Conservation (phyloP, 208 protist genomes). For the Acanthamoeba sp. region DNA sequence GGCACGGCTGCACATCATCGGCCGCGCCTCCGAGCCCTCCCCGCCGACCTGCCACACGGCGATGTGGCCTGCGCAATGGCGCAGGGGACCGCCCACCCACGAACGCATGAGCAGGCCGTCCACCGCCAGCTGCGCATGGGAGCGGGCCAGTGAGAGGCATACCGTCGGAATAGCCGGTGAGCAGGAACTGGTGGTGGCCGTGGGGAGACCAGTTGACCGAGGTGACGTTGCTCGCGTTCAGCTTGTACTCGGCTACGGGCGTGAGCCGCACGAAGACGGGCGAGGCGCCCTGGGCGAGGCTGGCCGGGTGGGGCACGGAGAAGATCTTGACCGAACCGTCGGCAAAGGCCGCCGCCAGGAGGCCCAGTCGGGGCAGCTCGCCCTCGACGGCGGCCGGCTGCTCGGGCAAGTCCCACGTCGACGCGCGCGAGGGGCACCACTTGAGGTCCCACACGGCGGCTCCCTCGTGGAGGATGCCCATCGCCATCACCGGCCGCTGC, state of each 20-base stretch:
- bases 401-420: constrained; percentile 49
- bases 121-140: not conserved
- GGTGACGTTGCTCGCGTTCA: constrained; percentile 54
- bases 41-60: constrained; percentile 57
- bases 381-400: too few relatives aligned
- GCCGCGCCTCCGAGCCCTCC: not conserved
- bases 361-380: constrained; percentile 11
- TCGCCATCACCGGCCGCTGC: constrained; percentile 28
- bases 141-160: not conserved
- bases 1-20: constrained; percentile 14
- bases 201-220: constrained; percentile 52
- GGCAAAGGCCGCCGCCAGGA: constrained; percentile 27
- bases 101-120: too few relatives aligned
- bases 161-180: constrained; percentile 66
- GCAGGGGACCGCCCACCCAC: not conserved
- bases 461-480: constrained; percentile 58
- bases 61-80: constrained; percentile 4
- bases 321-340: constrained; percentile 56
- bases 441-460: constrained; percentile 64
- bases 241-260: constrained; percentile 8
- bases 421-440: constrained; percentile 45
- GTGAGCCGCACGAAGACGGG: constrained; percentile 46
- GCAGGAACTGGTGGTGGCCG: constrained; percentile 8
- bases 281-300: not conserved
- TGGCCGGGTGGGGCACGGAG: constrained; percentile 6